Percentiles rank a stretch among this genome's conserved stretches.
Evolutionary conservation across 1,139 yeast genomes (phyloP).

Genomic region (Hanseniaspora gamundiae): DNA sequence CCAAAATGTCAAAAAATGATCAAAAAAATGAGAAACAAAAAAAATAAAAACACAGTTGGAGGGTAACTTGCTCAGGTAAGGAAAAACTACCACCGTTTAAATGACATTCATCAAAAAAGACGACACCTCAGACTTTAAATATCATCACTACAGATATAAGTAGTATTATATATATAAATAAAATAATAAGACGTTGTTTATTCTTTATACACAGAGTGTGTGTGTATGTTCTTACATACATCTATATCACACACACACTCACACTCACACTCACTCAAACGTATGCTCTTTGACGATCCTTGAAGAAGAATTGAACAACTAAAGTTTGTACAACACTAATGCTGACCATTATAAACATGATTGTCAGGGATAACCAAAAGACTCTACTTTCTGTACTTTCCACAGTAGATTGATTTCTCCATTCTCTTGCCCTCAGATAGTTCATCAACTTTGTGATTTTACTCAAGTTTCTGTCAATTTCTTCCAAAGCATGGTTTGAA

Average conservation of each 20-base stretch:
- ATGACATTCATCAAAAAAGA: too few relatives aligned
- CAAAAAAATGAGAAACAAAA: too few relatives aligned
- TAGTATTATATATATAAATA: too few relatives aligned
- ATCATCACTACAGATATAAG: too few relatives aligned
- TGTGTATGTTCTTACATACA: too few relatives aligned
- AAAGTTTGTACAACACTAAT: slow-evolving; percentile 53
- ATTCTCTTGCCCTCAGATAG: slow-evolving; percentile 59
- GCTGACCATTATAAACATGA: slow-evolving; percentile 51
- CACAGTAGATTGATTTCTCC: slow-evolving; percentile 63
- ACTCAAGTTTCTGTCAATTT: slow-evolving; percentile 47
- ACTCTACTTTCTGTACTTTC: slow-evolving; percentile 52
- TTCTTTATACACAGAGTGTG: too few relatives aligned
- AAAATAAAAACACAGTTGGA: too few relatives aligned
- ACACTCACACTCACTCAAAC: slow-evolving; percentile 15
- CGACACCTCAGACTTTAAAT: too few relatives aligned
- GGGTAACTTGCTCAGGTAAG: too few relatives aligned
- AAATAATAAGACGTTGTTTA: too few relatives aligned
- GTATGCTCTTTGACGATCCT: slow-evolving; percentile 28
- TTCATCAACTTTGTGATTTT: slow-evolving; percentile 47
- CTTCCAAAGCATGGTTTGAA: slow-evolving; percentile 44
- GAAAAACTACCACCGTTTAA: too few relatives aligned
- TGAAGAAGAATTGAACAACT: slow-evolving; percentile 38
- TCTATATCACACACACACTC: neutral
- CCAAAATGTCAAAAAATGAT: too few relatives aligned
- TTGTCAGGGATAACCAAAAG: slow-evolving; percentile 48